phyloP scores from a whole-genome alignment of 345 rosid genomes.

The Dovyalis caffra region DNA sequence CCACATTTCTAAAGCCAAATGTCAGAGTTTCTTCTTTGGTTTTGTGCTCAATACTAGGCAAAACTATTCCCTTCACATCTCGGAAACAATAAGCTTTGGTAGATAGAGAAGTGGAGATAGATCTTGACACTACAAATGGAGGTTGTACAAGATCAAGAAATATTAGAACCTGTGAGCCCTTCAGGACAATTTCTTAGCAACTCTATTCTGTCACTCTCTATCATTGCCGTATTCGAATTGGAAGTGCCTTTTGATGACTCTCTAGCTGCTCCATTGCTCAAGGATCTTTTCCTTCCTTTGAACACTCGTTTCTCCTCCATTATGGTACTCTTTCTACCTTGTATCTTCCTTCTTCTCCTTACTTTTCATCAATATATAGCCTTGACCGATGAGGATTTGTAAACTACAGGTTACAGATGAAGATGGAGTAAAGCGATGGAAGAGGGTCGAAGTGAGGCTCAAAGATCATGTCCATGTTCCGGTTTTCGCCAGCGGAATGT shows the following conservation, averaged over 20 bases:
- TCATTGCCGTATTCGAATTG: conserved; percentile 27
- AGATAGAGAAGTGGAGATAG: neutral
- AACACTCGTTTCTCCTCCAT: conserved; percentile 45
- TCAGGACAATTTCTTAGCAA: conserved; percentile 32
- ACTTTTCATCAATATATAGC: neutral
- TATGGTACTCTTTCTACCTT: conserved; percentile 23
- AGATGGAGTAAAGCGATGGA: conserved; percentile 33
- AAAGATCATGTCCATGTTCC: conserved; percentile 35
- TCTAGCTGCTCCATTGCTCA: conserved; percentile 12
- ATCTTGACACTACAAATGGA: neutral
- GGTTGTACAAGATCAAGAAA: conserved; percentile 22
- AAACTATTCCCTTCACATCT: neutral
- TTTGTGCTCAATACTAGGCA: neutral
- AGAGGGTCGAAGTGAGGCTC: conserved; percentile 34
- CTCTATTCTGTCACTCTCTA: conserved; percentile 24
- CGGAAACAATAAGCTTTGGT: neutral
- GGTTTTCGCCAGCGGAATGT: conserved; percentile 25
- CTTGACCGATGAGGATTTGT: neutral
- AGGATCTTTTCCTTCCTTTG: conserved; percentile 33
- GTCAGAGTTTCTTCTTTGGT: neutral
- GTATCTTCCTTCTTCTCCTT: neutral
- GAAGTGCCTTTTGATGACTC: conserved; percentile 30
- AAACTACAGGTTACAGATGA: conserved; percentile 27
- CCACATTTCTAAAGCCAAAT: neutral
- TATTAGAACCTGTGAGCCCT: conserved; percentile 37